phyloP scores from a whole-genome alignment of 495 filamentous ascomycete species.

The Margaritispora aquatica region DNA sequence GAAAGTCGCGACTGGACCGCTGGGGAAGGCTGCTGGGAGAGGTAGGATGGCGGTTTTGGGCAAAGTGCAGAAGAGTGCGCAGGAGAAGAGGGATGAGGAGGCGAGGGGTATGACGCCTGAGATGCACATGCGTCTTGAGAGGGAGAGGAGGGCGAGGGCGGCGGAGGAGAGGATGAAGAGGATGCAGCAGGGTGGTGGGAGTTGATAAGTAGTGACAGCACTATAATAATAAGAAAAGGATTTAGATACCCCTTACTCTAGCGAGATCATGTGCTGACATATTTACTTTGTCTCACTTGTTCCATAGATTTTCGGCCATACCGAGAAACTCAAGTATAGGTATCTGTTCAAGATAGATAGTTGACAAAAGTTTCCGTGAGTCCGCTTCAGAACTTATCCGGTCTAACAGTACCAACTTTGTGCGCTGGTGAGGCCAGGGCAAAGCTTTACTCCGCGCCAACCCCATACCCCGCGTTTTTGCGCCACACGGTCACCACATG shows the following conservation, averaged over 20 bases:
- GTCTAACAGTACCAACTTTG: background rate
- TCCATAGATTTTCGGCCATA: background rate
- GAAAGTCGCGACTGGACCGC: slow-evolving; percentile 24
- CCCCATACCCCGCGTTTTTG: background rate
- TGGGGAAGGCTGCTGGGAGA: slow-evolving; percentile 31
- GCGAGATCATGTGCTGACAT: no score
- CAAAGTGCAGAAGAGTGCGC: slow-evolving; percentile 55
- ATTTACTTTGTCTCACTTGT: no score
- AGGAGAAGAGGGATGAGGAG: slow-evolving; percentile 76
- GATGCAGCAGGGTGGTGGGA: slow-evolving; percentile 3
- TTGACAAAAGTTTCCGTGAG: background rate
- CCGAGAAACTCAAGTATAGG: no score
- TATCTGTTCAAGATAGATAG: no score
- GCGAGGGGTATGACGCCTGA: slow-evolving; percentile 77
- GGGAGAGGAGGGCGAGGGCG: slow-evolving; percentile 75
- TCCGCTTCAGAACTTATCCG: background rate
- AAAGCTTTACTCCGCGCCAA: background rate
- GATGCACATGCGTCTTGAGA: slow-evolving; percentile 71
- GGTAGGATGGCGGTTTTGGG: slow-evolving; percentile 42
- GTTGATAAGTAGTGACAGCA: background rate
- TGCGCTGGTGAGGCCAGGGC: background rate
- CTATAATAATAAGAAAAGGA: background rate
- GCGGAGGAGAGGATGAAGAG: slow-evolving; percentile 78
- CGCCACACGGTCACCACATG: no score
- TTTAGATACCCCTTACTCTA: no score